Evolutionary conservation across 2,329 filamentous ascomycete species (phyloP), one percentile per base, ranked within the genome.

Genomic region (Pseudohalonectria lignicola): DNA sequence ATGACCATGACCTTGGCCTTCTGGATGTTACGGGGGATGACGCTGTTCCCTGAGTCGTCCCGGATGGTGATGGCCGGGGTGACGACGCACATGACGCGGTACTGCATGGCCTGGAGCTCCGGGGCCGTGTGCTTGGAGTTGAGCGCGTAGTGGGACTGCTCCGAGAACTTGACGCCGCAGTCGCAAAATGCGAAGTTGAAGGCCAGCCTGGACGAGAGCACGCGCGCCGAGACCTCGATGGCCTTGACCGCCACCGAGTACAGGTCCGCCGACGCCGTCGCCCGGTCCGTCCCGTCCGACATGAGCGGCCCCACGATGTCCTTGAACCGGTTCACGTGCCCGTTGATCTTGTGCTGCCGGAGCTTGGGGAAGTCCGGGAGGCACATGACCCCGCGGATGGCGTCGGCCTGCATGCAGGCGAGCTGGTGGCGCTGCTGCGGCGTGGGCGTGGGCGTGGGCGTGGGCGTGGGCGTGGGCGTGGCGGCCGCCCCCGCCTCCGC

Each of bases 31-130:
- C 62, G 64, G 2, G 63, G 59, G 19, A 61, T 58, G 33, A 69
- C 63, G 39, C 60, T 62, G 32, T 53, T 49, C 12, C 64, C 67
- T 2, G 55, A 62, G 28, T 75, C 70, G 44, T 73, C 70, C 23
- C 70, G 62, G 46, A 71, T 63, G 2, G 69, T 74, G 33, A 76
- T 63, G 8, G 67, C 62, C 1, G 72, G 72, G 0, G 71, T 74
- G 5, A 71, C 66, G 20, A 71, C 66, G 2, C 74, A 58, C 38
- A 66, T 64, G n/a, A 76, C 52, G 5, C 71, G 64, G 54, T 60
- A 67, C 47, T 74, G 69, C 47, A 61, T 61, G 5, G 60, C 54
- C 54, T 74, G 69, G 16, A 75, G 52, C 37, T 64, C 56, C 13
- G 15, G 8, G 11, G 21, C 13, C 1, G 62, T 55, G 26, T 65